Percentiles rank a stretch among this genome's conserved stretches.
Evolutionary conservation across 768 basidiomycete genomes (phyloP).

Genomic region (Kwoniella sp.): DNA sequence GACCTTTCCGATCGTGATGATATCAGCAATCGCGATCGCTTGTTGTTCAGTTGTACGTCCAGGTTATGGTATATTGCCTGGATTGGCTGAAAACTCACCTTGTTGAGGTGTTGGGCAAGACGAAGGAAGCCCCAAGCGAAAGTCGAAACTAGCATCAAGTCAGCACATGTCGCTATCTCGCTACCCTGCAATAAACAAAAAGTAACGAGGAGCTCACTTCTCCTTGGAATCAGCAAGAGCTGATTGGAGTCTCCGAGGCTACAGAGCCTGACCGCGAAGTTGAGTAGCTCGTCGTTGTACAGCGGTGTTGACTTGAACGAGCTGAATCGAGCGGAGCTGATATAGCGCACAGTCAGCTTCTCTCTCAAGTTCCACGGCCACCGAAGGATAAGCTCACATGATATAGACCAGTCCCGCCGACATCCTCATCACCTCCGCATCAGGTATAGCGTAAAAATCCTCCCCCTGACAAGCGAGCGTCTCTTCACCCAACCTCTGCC

Average conservation of each 20-base stretch:
- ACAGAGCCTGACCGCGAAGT: constrained; percentile 25
- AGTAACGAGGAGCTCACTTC: constrained; percentile 38
- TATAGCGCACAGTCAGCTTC: constrained; percentile 6
- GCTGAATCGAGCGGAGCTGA: constrained; percentile 25
- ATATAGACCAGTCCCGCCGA: constrained; percentile 41
- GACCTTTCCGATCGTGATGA: constrained; percentile 13
- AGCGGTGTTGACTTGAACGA: not conserved
- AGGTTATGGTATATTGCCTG: too few relatives aligned
- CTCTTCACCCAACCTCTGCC: constrained; percentile 19
- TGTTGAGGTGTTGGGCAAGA: constrained; percentile 26
- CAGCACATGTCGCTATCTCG: not conserved
- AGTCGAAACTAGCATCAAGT: constrained; percentile 8
- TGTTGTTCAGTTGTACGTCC: too few relatives aligned
- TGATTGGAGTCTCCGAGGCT: constrained; percentile 24
- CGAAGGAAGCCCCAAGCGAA: constrained; percentile 33
- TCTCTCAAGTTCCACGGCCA: too few relatives aligned
- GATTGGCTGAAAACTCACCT: too few relatives aligned
- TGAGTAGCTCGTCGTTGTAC: constrained; percentile 22
- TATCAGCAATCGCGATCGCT: constrained; percentile 9
- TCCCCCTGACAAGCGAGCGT: constrained; percentile 21
- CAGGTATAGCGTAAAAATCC: constrained; percentile 12
- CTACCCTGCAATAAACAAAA: too few relatives aligned
- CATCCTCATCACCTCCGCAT: constrained; percentile 19
- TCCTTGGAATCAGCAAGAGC: constrained; percentile 21
- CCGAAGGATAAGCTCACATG: constrained; percentile 37